Evolutionary conservation across 2,329 filamentous ascomycete species (phyloP).

Genomic region (Apiospora arundinis): DNA sequence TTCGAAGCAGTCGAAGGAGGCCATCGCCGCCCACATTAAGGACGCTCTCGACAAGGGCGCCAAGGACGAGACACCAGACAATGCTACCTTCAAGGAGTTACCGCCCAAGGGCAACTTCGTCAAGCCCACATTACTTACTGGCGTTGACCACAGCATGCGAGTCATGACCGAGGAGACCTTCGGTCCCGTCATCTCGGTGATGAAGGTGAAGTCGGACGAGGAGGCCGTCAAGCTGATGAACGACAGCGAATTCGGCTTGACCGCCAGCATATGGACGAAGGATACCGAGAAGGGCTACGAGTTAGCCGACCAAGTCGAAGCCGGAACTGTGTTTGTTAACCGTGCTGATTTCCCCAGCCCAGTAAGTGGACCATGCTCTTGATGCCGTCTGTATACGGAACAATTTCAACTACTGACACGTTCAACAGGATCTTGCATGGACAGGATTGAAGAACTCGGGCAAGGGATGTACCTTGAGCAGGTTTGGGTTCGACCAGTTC

Average conservation of each 20-base stretch:
- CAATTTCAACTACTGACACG: constrained; percentile 32
- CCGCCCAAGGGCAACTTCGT: constrained; percentile 88
- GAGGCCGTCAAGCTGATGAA: constrained; percentile 91
- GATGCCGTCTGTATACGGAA: constrained; percentile 23
- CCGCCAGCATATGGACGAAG: constrained; percentile 97
- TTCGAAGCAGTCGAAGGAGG: constrained; percentile 77
- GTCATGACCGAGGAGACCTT: constrained; percentile 97
- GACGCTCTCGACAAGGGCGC: constrained; percentile 87
- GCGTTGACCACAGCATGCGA: constrained; percentile 81
- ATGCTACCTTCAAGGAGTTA: constrained; percentile 74
- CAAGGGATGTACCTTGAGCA: constrained; percentile 87
- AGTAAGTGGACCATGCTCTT: constrained; percentile 59
- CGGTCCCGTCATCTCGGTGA: constrained; percentile 88
- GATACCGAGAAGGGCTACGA: constrained; percentile 77
- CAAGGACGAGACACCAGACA: constrained; percentile 82
- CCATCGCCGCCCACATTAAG: constrained; percentile 79
- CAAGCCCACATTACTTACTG: constrained; percentile 80
- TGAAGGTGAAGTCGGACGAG: constrained; percentile 81
- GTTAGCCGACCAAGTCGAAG: constrained; percentile 82
- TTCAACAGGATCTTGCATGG: constrained; percentile 82
- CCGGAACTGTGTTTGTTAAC: constrained; percentile 96
- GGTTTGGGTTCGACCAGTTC: constrained; percentile 93
- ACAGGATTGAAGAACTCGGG: constrained; percentile 98
- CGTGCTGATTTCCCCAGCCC: constrained; percentile 91
- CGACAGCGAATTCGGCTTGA: constrained; percentile 91